Evolutionary conservation across 805 yeast genomes (phyloP).

Genomic region (Pichia manshurica): DNA sequence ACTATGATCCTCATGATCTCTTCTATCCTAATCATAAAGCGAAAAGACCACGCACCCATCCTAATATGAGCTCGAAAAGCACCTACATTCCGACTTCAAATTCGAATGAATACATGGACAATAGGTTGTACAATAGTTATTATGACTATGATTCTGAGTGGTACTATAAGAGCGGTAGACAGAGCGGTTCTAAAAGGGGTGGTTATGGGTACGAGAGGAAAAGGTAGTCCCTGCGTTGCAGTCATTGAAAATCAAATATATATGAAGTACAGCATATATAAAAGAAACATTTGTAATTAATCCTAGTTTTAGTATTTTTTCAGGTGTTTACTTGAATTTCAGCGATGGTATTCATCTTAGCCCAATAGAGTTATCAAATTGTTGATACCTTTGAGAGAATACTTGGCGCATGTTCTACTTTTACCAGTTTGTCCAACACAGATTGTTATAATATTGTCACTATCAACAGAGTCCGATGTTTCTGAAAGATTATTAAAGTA

Average conservation of each 20-base stretch:
- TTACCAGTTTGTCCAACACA: conserved; percentile 42
- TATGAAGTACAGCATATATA: not conserved
- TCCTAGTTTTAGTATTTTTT: too few species aligned
- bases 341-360: too few species aligned
- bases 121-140: not conserved
- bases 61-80: not conserved
- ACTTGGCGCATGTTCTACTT: conserved; percentile 44
- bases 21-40: not conserved
- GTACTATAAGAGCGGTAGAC: conserved; percentile 1
- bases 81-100: not conserved
- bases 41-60: not conserved
- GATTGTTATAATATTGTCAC: conserved; percentile 45
- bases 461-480: conserved; percentile 28
- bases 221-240: not conserved
- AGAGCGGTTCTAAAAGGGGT: not conserved
- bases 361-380: conserved; percentile 57
- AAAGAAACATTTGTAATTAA: not conserved
- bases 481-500: conserved; percentile 40
- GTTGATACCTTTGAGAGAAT: conserved; percentile 62
- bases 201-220: not conserved
- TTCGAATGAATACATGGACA: not conserved
- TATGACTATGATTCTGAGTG: not conserved
- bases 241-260: not conserved
- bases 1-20: conserved; percentile 2
- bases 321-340: too few species aligned